Evolutionary conservation across 2,329 filamentous ascomycete genomes (phyloP).

Genomic region (Zymoseptoria ardabiliae): DNA sequence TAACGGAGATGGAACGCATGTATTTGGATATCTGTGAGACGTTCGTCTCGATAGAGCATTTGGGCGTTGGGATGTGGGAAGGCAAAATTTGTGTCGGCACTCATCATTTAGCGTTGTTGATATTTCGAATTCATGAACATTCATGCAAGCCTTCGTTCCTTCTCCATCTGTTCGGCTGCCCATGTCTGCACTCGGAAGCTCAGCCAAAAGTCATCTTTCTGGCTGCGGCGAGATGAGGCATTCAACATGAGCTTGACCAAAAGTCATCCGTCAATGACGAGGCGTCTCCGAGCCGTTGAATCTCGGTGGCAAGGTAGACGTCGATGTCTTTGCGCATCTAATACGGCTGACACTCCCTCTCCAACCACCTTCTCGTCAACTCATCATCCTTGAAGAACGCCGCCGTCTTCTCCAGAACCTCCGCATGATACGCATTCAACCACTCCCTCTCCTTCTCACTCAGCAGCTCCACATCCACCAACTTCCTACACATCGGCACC

Average conservation of each 20-base stretch:
- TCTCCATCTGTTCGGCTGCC: too few species aligned
- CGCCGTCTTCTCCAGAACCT: constrained; percentile 76
- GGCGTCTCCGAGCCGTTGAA: not conserved
- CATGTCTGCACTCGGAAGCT: too few species aligned
- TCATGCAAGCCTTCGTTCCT: not conserved
- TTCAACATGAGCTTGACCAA: too few species aligned
- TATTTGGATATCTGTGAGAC: not conserved
- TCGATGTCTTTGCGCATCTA: constrained; percentile 15
- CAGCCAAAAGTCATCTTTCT: too few species aligned
- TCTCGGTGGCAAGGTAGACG: not conserved
- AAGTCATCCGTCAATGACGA: not conserved
- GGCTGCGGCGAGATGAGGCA: too few species aligned
- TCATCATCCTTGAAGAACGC: constrained; percentile 66
- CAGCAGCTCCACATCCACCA: constrained; percentile 70
- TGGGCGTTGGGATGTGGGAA: not conserved
- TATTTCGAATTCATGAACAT: not conserved
- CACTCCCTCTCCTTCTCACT: constrained; percentile 70
- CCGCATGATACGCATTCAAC: constrained; percentile 77
- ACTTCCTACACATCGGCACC: constrained; percentile 85
- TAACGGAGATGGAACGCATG: not conserved
- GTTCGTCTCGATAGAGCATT: not conserved
- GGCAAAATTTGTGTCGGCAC: not conserved
- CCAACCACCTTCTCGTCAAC: constrained; percentile 69
- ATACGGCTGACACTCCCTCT: constrained; percentile 72
- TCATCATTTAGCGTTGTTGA: not conserved